Base-by-base conservation (phyloP, 2,329 filamentous ascomycete species). In the Calcarisporium arbuscula region DNA sequence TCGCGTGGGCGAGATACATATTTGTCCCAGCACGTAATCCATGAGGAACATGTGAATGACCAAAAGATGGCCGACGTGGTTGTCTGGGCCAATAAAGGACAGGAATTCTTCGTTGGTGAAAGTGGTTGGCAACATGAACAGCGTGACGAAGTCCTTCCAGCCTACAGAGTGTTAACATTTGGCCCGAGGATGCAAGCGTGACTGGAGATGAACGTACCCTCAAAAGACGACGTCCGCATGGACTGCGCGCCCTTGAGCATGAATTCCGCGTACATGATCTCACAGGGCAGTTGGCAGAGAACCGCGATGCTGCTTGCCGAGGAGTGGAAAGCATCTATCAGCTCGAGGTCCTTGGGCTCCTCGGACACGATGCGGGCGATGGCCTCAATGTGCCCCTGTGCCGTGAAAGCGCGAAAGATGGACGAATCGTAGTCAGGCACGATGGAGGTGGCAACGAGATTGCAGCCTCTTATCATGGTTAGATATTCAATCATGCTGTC, bases 401-500 rank as follows among this genome's bases (percentile, higher is more conserved):
- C 18, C 0, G 50, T 46, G 19, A 54, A 50, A 15, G 25, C 17
- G 23, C 41, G 38, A 32, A 51, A 54, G 10, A 49, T 39, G 3
- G 50, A 54, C 10, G 32, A 34, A 1, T 38, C 21, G 16, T 42
- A 43, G 20, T 42, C 38, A 8, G 47, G 36, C 16, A 53, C 44
- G 15, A 53, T 41, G 9, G 38, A 34, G 2, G 39, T 39, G 4
- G 43, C 40, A 10, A 56, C 43, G 3, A 53, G 39, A 15, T 43
- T 44, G 6, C 47, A 47, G 5, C 57, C 59, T 18, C 58, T 49
- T 7, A 52, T 45, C 48, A 61, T 58, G 30, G 54, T 45, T 4
- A 62, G 29, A 26, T 61, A 64, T 33, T 64, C 60, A 15, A 41
- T 43, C 54, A 64, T 61, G 30, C 58, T 56, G 8, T 61, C 54